Evolutionary conservation across 2,329 filamentous ascomycete species (phyloP), one percentile per base, ranked within the genome.

Genomic region (Fonsecaea nubica): DNA sequence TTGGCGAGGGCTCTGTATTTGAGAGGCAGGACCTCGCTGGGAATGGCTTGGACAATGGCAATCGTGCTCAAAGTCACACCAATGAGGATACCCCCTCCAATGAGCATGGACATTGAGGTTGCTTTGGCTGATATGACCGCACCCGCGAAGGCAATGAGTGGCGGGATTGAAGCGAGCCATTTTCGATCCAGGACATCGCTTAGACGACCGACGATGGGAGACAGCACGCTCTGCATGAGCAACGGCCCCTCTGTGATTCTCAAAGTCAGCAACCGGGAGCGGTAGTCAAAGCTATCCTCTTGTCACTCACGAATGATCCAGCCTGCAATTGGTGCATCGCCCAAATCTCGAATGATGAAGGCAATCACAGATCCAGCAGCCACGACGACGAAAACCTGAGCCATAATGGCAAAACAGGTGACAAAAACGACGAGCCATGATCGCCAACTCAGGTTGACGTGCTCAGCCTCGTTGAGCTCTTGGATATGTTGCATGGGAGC

Each of bases 181-280:
- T 86, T 87, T 55, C 85, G 79, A 66, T 86, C 84, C 0, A 86
- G 74, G 2, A 86, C 83, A 73, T 87, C 85, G 9, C 84, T 86
- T 0, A 87, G 79, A 3, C 85, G 80, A 10, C 85, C 85, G 2
- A 86, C 80, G 21, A 86, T 80, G 3, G 85, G 85, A 1, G 84
- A 86, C 1, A 87, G 77, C 2, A 85, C 85, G 54, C 79, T 81
- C 75, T 87, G 85, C 80, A 87, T 86, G 9, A 87, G 79, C 0
- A 87, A 77, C 0, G 85, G 85, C 0, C 84, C 85, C 81, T 86
- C 55, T 62, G 65, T 21, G n/a, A 40, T 4, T 45, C 18, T 15
- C 21, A 42, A 38, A 38, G 48, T 67, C 15, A 63, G 63, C 40
- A n/a, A 33, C 10, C 4, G 45, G 40, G 54, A 7, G 32, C 13